A percentile compares a stretch with the other conserved stretches of the same genome.
phyloP scores from a whole-genome alignment of 2,329 filamentous ascomycete genomes.

The Sclerotinia nivalis region DNA sequence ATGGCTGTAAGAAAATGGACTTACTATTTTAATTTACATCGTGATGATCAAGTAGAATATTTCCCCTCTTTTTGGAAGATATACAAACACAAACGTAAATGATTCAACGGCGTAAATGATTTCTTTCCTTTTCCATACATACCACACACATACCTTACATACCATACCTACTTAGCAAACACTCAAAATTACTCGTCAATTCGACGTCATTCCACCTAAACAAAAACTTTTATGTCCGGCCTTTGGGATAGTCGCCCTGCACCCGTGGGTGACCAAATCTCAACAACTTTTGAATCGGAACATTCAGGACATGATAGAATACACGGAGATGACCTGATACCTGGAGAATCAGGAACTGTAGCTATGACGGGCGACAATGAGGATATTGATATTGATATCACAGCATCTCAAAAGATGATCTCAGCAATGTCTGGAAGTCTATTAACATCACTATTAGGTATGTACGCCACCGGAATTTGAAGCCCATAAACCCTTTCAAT shows the following conservation, averaged over 20 bases:
- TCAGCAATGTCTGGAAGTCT: conserved; percentile 90
- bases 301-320: conserved; percentile 37
- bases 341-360: conserved; percentile 35
- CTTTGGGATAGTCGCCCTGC: conserved; percentile 32
- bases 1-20: not conserved
- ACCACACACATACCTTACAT: not conserved
- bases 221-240: conserved; percentile 31
- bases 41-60: not conserved
- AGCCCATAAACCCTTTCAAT: conserved; percentile 15
- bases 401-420: conserved; percentile 87
- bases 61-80: not conserved
- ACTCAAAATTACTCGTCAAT: not conserved
- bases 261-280: conserved; percentile 27
- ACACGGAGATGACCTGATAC: conserved; percentile 37
- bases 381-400: conserved; percentile 62
- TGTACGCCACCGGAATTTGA: conserved; percentile 34
- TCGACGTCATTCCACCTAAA: conserved; percentile 21
- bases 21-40: conserved; percentile 7
- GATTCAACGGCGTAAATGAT: not conserved
- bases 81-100: not conserved
- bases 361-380: conserved; percentile 41
- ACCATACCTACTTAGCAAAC: not conserved
- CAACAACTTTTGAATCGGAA: conserved; percentile 31
- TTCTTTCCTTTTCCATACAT: not conserved
- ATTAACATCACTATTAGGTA: conserved; percentile 85